phyloP scores from a whole-genome alignment of 805 yeast genomes.

The Ogataea nonfermentans region DNA sequence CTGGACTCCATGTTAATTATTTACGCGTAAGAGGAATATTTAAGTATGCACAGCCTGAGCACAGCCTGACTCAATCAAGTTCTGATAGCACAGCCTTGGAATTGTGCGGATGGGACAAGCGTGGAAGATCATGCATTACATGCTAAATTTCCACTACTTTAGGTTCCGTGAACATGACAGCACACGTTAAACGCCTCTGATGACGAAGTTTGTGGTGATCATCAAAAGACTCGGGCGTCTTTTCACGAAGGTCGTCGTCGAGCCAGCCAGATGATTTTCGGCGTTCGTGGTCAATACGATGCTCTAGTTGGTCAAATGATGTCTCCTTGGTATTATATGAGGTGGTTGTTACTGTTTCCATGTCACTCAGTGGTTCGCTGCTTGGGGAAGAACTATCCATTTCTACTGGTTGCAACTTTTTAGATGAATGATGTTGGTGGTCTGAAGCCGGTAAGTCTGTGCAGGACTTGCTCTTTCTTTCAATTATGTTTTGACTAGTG shows the following conservation, averaged over 20 bases:
- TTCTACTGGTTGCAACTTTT: background rate
- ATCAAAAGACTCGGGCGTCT: background rate
- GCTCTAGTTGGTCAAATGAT: slow-evolving; percentile 7
- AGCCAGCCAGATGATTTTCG: slow-evolving; percentile 6
- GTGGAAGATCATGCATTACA: background rate
- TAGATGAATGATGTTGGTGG: background rate
- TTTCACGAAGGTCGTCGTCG: background rate
- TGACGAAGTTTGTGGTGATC: slow-evolving; percentile 28
- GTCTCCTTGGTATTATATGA: background rate
- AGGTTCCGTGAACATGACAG: slow-evolving; percentile 44
- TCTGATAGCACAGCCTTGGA: too few relatives aligned
- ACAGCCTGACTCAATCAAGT: too few relatives aligned
- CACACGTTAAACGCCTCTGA: slow-evolving; percentile 45
- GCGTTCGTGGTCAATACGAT: slow-evolving; percentile 5
- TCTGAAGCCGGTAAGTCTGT: slow-evolving; percentile 2
- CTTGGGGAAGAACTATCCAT: background rate
- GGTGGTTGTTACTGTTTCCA: background rate
- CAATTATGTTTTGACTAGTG: background rate
- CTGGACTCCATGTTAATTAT: slow-evolving; percentile 4
- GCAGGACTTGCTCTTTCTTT: slow-evolving; percentile 4
- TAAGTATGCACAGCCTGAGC: background rate
- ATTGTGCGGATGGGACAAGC: background rate
- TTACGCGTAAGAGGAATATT: slow-evolving; percentile 8
- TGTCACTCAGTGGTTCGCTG: background rate
- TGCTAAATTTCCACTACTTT: slow-evolving; percentile 28